Base-by-base conservation (phyloP, 148 eudicot species). In the Chenopodium quinoa region DNA sequence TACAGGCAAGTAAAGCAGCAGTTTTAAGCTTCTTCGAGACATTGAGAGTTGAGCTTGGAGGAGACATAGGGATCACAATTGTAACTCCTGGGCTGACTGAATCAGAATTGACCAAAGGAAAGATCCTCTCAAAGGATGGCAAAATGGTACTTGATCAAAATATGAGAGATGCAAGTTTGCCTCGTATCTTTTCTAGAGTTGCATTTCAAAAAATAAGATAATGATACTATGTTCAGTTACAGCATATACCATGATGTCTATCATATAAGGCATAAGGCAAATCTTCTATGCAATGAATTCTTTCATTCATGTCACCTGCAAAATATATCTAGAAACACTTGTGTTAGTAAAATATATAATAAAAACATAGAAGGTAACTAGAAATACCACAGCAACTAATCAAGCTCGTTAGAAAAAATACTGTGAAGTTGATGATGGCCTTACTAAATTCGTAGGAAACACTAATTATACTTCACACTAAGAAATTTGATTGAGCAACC, bases 1-100 rank as follows among this genome's bases (percentile, higher is more conserved):
- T 25, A 20, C 80, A 93, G 97, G 94, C 97, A 54, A 91, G 93
- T 79, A 91, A 93, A 84, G 94, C 93, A 8, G 93, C 97, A 77
- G 23, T 90, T 37, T 7, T 82, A 25, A 84, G 81, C 34, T 85
- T 93, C 66, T 93, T 85, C 19, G 97, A 93, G 84, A 88, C 92
- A 5, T 4, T 93, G 62, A 86, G 94, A 78, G 60, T 88, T 22
- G 93, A 93, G 78, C 82, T 90, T 25, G 88, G 89, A 56, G 79
- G 85, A 0, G 91, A 89, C 14, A 47, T 90, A 50, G 87, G 88
- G 58, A 82, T 93, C 13, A 91, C 92, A 2, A 68, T 90, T 10
- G 97, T 90, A 11, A 88, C 90, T 10, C 93, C 97, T 0, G 91
- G 97, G 31, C 76, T 88, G 40, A 79, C 83, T 4, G 97, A 93